phyloP scores from a whole-genome alignment of 2,329 filamentous ascomycete species.

The Ceratocystis diversiconidia region DNA sequence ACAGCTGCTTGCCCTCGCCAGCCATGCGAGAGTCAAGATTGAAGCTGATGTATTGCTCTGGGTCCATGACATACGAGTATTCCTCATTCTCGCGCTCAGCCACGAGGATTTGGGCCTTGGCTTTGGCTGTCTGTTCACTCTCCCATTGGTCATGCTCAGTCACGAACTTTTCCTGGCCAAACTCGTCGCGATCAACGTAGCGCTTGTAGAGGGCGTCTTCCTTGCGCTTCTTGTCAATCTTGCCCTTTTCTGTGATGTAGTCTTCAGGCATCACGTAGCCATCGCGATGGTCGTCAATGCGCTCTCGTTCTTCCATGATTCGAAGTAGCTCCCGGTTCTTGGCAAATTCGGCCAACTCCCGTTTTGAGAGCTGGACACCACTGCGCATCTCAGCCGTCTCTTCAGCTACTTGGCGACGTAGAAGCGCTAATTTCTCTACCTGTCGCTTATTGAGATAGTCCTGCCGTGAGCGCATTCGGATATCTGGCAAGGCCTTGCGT shows the following conservation, averaged over 20 bases:
- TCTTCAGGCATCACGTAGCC: conserved; percentile 90
- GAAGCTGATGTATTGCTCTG: conserved; percentile 76
- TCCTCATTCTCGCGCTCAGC: conserved; percentile 58
- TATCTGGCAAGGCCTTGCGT: conserved; percentile 59
- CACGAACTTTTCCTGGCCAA: conserved; percentile 75
- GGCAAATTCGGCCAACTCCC: conserved; percentile 76
- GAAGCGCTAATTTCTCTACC: conserved; percentile 66
- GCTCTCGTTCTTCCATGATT: conserved; percentile 68
- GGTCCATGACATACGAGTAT: conserved; percentile 88
- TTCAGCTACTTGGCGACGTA: conserved; percentile 80
- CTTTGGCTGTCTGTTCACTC: conserved; percentile 71
- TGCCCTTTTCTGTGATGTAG: conserved; percentile 86
- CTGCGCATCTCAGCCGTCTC: conserved; percentile 69
- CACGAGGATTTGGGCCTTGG: conserved; percentile 68
- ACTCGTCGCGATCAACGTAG: conserved; percentile 76
- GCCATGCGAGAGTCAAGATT: conserved; percentile 58
- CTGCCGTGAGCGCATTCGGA: conserved; percentile 73
- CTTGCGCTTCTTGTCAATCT: conserved; percentile 75
- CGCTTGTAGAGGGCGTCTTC: conserved; percentile 80
- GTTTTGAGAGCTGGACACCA: conserved; percentile 58
- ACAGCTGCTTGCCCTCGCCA: conserved; percentile 56
- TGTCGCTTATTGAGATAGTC: conserved; percentile 91
- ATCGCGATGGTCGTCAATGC: conserved; percentile 82
- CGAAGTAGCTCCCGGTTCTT: conserved; percentile 72
- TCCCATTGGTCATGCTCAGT: conserved; percentile 98